Evolutionary conservation across 2,329 filamentous ascomycete genomes (phyloP), one percentile per base, ranked within the genome.

Genomic region (Fusarium transvaalense): DNA sequence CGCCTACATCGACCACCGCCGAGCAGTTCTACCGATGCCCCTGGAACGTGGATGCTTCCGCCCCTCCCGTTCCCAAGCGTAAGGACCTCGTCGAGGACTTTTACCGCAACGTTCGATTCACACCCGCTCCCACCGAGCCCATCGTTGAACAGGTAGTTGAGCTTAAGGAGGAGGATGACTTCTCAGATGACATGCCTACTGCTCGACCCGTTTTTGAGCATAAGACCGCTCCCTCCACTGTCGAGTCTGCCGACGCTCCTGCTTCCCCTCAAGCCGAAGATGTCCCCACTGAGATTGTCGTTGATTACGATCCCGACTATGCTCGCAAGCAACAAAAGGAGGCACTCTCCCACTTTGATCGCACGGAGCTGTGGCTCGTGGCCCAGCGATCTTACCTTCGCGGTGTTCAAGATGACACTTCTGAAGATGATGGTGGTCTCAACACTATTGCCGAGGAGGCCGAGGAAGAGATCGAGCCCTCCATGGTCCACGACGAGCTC

Each of bases 21-120:
- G 93, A 97, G 77, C 89, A 91, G 66, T 98, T 97, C 75, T 98
- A 98, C 81, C 90, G 91, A 66, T 86, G 91, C 29, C 94, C 94
- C 5, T 97, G 94, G 91, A 85, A 84, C 68, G 80, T 80, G 23
- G 77, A 82, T 51, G 51, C 80, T n/a, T 75, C 77, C 10, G 74
- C 76, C 37, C 78, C 79, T 27, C 77, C 78, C 5, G 69, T 81
- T 5, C 78, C 79, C 10, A 74, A 74, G 70, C 68, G 76, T 67
- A 73, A 80, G 71, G 53, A 83, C 71, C 27, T 80, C 66, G 67
- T 77, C 68, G 80, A 82, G 66, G 75, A 76, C 34, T 82, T 73
- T 74, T 82, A 75, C 76, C 81, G 71, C 71, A 79, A 71, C 29
- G 69, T 76, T 46, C 78, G 81, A 9, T 76, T 76, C 31, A 78